Base-by-base conservation (phyloP, 129 eudicot species). In the Pulicaria dysenterica region DNA sequence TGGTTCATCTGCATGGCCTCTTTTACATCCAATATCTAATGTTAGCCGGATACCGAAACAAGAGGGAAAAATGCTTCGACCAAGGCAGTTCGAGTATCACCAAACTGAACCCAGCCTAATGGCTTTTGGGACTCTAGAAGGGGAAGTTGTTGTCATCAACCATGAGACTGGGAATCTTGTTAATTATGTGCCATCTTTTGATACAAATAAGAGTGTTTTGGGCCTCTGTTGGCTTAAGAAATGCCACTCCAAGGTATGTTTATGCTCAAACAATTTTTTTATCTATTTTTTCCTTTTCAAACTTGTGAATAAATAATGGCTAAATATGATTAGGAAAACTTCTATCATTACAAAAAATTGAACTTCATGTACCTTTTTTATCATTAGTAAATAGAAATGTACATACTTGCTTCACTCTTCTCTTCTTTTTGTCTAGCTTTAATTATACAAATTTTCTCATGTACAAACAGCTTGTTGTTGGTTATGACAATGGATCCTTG, bases 161-260 rank as follows among this genome's bases (percentile, higher is more conserved):
- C 97, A 88, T 43, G 97, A 92, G 67, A 85, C 71, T 0, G 93
- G 83, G 50, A 88, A 80, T 70, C 64, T 81, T 51, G 80, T 79
- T 63, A 73, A 66, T 49, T 83, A 84, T 70, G 68, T 84, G 77
- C 81, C 95, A 17, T 77, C 89, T 19, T 84, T 50, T 31, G 72
- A 76, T 76, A 50, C 82, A 66, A 31, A 70, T 57, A 79, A 83
- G 24, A 79, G 97, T 36, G 78, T 89, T 72, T 76, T 91, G 38
- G 97, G 96, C n/a, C 97, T 91, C 9, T 88, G 97, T 81, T 91
- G 97, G 97, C 95, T 91, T n/a, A 84, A 83, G 68, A 83, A 76
- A 51, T 72, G 77, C 64, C 85, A 90, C 42, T 86, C 93, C 7
- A 91, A 91, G 96, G 97, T 91, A 86, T 61, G 82, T 68, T 50